These are phyloP conservation scores for Geranomyces variabilis DNA, from an alignment of 192 early-diverging fungal species.

Conservation along the genomic window DNA sequence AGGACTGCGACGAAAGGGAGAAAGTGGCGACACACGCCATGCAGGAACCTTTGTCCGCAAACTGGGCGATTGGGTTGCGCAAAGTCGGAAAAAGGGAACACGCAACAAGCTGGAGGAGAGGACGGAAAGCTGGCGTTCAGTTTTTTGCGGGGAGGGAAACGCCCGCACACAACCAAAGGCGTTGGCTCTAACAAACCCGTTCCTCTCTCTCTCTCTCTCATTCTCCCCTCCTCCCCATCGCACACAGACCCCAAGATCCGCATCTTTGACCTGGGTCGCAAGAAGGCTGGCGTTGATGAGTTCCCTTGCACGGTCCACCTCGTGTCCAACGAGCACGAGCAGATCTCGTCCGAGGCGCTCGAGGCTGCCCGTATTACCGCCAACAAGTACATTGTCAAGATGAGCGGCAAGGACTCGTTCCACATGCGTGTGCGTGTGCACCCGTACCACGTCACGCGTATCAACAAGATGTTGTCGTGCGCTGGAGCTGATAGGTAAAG, in stretches of 20 bases:
- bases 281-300: conserved; percentile 97
- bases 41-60: too few species aligned
- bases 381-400: conserved; percentile 99
- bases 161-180: too few species aligned
- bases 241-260: conserved; percentile 95
- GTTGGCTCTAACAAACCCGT: too few species aligned
- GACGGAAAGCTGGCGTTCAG: too few species aligned
- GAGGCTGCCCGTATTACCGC: conserved; percentile 97
- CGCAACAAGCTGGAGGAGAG: too few species aligned
- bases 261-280: conserved; percentile 96
- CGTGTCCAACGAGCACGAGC: conserved; percentile 96
- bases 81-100: too few species aligned
- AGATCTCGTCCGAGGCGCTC: conserved; percentile 97
- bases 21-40: too few species aligned
- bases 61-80: too few species aligned
- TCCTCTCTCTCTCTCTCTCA: too few species aligned
- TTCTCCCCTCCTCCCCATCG: too few species aligned
- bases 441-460: conserved; percentile 98
- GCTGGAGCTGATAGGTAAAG: conserved; percentile 91
- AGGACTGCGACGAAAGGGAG: too few species aligned
- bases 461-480: conserved; percentile 99
- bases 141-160: too few species aligned
- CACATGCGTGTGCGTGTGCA: conserved; percentile 98
- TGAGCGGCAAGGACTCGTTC: conserved; percentile 97
- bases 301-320: conserved; percentile 97